Percentiles rank a stretch among this genome's conserved stretches.
phyloP scores from a whole-genome alignment of 192 early-diverging fungal genomes.

The Coemansia sp. region DNA sequence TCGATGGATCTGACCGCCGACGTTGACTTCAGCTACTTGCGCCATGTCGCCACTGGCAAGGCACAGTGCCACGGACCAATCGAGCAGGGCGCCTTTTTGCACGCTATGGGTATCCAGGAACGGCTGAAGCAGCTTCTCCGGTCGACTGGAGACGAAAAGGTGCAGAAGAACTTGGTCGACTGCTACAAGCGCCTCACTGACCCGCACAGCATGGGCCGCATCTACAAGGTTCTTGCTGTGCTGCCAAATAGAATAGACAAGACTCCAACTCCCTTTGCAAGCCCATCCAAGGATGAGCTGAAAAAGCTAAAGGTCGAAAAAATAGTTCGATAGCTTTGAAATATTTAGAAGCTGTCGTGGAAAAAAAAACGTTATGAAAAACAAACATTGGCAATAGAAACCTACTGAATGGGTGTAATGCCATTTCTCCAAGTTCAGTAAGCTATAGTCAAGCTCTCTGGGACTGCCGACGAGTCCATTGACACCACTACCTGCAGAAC shows the following conservation, averaged over 20 bases:
- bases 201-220: slow-evolving; percentile 77
- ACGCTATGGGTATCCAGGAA: slow-evolving; percentile 78
- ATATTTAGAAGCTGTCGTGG: background rate
- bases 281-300: slow-evolving; percentile 11
- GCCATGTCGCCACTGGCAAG: slow-evolving; percentile 54
- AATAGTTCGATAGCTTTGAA: slow-evolving; percentile 9
- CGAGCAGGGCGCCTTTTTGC: slow-evolving; percentile 75
- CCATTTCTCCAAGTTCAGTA: too few species aligned
- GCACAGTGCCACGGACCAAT: slow-evolving; percentile 71
- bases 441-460: slow-evolving; percentile 26
- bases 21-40: slow-evolving; percentile 84
- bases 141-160: slow-evolving; percentile 48
- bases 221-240: slow-evolving; percentile 81
- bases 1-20: slow-evolving; percentile 86
- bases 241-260: slow-evolving; percentile 19
- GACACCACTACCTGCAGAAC: slow-evolving; percentile 43
- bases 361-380: background rate
- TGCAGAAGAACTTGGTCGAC: slow-evolving; percentile 64
- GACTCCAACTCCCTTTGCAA: slow-evolving; percentile 35
- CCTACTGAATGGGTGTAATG: background rate
- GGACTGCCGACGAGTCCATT: slow-evolving; percentile 16
- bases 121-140: slow-evolving; percentile 70
- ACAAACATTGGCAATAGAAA: background rate
- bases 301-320: slow-evolving; percentile 31
- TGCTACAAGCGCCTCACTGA: slow-evolving; percentile 77